Percentiles rank a stretch among this genome's conserved stretches.
Evolutionary conservation across 2,329 filamentous ascomycete species (phyloP).

Genomic region (Escovopsis weberi): DNA sequence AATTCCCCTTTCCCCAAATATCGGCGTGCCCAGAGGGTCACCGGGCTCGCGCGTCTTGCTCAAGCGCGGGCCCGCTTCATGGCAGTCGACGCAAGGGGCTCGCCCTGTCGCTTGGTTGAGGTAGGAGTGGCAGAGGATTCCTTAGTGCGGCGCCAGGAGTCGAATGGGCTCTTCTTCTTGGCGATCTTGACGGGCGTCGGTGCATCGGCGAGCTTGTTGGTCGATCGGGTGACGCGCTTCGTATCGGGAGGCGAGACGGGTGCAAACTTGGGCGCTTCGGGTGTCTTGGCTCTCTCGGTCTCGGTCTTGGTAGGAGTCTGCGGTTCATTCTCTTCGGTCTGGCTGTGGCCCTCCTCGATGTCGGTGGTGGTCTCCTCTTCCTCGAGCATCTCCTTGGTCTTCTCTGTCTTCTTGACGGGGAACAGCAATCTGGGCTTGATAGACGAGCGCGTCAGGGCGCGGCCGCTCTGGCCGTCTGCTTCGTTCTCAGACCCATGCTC

Average conservation of each 20-base stretch:
- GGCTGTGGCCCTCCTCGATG: constrained; percentile 28
- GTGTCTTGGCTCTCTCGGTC: constrained; percentile 25
- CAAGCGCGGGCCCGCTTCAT: constrained; percentile 24
- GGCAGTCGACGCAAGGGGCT: constrained; percentile 15
- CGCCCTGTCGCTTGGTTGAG: constrained; percentile 26
- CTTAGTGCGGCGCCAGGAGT: constrained; percentile 56
- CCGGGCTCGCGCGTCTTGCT: neutral
- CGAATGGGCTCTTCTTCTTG: constrained; percentile 42
- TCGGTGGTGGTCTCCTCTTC: constrained; percentile 47
- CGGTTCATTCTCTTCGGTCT: constrained; percentile 12
- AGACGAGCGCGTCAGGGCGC: constrained; percentile 48
- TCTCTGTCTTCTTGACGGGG: constrained; percentile 33
- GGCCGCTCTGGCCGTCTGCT: constrained; percentile 19
- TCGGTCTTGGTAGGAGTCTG: constrained; percentile 25
- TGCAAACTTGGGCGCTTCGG: constrained; percentile 39
- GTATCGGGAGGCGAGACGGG: constrained; percentile 50
- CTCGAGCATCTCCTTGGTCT: constrained; percentile 30
- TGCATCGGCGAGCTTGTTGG: constrained; percentile 32
- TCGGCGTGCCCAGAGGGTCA: no score
- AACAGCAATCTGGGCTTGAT: constrained; percentile 63
- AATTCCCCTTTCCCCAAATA: no score
- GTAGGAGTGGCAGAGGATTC: constrained; percentile 29
- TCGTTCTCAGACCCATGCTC: constrained; percentile 19
- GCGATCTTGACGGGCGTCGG: constrained; percentile 26
- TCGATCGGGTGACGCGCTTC: constrained; percentile 41